A percentile compares a stretch with the other conserved stretches of the same genome.
phyloP scores from a whole-genome alignment of 768 basidiomycete species.

The Pulveroboletus sp. region DNA sequence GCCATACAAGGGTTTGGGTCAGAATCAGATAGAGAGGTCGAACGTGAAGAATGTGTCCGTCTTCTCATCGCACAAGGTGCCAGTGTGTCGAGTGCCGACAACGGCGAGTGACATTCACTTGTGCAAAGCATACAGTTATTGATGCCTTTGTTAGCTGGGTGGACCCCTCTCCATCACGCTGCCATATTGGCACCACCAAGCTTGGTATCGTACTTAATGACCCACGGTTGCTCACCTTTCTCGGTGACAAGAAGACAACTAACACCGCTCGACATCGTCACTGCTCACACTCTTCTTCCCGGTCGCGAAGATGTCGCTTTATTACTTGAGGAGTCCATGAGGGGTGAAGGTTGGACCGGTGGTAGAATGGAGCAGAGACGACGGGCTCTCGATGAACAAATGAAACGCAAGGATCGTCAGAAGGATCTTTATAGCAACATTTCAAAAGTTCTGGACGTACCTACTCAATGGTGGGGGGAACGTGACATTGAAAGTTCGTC shows the following conservation, averaged over 20 bases:
- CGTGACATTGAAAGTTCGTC: constrained; percentile 42
- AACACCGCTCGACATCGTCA: constrained; percentile 86
- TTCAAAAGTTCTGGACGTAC: constrained; percentile 50
- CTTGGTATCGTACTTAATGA: constrained; percentile 86
- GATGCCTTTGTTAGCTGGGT: constrained; percentile 58
- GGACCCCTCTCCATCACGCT: constrained; percentile 94
- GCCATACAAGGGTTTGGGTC: constrained; percentile 79
- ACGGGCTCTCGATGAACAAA: constrained; percentile 51
- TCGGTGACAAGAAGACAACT: constrained; percentile 71
- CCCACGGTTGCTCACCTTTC: constrained; percentile 84
- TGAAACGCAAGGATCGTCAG: constrained; percentile 49
- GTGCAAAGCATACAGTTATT: neutral
- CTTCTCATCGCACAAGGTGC: constrained; percentile 76
- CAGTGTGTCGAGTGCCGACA: constrained; percentile 54
- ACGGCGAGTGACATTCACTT: constrained; percentile 41
- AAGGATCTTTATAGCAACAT: constrained; percentile 56
- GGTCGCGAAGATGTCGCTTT: constrained; percentile 82
- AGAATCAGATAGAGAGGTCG: constrained; percentile 78
- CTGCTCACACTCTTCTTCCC: constrained; percentile 73
- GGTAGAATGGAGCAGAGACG: constrained; percentile 71
- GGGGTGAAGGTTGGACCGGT: constrained; percentile 76
- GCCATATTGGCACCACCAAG: constrained; percentile 86
- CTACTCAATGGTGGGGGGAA: constrained; percentile 64
- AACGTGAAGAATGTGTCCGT: constrained; percentile 86
- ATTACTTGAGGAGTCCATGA: constrained; percentile 87